Evolutionary conservation across 768 basidiomycete genomes (phyloP).

Genomic region (Neoboletus subvelutipes): DNA sequence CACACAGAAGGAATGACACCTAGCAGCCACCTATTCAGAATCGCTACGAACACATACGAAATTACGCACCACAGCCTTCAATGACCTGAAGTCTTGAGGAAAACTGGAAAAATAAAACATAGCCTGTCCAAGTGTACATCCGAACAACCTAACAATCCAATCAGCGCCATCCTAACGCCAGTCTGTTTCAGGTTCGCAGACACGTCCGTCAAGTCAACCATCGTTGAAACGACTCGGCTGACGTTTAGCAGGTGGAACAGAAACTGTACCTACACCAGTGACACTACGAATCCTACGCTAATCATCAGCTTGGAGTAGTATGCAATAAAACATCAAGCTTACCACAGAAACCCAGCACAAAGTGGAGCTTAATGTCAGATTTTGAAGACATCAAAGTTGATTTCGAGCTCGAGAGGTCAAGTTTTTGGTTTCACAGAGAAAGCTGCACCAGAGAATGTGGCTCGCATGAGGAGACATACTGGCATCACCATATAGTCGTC

Average conservation of each 20-base stretch:
- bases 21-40: neutral
- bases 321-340: neutral
- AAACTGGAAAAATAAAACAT: conserved; percentile 11
- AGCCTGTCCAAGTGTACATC: conserved; percentile 12
- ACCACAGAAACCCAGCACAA: conserved; percentile 1
- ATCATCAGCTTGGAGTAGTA: neutral
- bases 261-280: neutral
- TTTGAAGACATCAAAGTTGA: neutral
- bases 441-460: neutral
- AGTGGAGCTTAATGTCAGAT: neutral
- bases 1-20: conserved; percentile 5
- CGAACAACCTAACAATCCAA: conserved; percentile 4
- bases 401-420: neutral
- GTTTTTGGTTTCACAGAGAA: neutral
- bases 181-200: neutral
- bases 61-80: conserved; percentile 8
- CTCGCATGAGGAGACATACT: too few relatives aligned
- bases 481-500: neutral
- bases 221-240: neutral
- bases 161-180: neutral
- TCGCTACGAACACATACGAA: too few relatives aligned
- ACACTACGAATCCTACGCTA: conserved; percentile 1
- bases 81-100: conserved; percentile 1
- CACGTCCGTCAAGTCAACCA: neutral
- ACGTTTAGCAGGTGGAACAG: neutral